Percentiles rank a stretch among this genome's conserved stretches.
Conservation (phyloP, 805 yeast species). For the Kazachstania psychrophila region DNA sequence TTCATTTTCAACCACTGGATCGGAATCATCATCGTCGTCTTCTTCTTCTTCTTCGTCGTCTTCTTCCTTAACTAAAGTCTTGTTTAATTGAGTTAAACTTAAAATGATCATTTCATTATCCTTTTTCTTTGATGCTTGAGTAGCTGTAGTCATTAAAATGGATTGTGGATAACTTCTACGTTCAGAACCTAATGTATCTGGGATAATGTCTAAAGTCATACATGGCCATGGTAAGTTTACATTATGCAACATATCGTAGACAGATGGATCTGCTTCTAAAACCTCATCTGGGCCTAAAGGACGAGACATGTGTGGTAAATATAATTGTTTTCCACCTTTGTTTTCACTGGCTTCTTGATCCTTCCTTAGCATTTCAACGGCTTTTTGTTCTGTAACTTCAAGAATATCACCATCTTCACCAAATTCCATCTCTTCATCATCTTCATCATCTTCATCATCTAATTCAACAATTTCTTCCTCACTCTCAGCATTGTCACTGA, state of each 20-base stretch:
- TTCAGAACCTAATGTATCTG: constrained; percentile 79
- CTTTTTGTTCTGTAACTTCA: constrained; percentile 30
- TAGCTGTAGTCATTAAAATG: constrained; percentile 78
- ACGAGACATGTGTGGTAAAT: constrained; percentile 78
- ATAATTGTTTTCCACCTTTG: constrained; percentile 39
- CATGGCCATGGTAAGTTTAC: constrained; percentile 97
- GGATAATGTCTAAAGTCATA: constrained; percentile 78
- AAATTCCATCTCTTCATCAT: constrained; percentile 23
- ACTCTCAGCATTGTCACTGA: constrained; percentile 87
- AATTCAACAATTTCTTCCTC: constrained; percentile 82
- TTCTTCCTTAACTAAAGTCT: constrained; percentile 80
- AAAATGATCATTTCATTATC: constrained; percentile 84
- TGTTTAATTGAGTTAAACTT: constrained; percentile 71
- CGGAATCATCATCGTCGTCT: constrained; percentile 61
- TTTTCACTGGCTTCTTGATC: constrained; percentile 32
- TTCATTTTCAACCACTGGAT: constrained; percentile 84
- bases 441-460: constrained; percentile 50
- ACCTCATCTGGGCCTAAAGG: constrained; percentile 95
- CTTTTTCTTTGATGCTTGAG: constrained; percentile 80
- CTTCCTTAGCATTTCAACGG: constrained; percentile 32
- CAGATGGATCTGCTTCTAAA: constrained; percentile 91
- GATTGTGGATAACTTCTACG: constrained; percentile 87
- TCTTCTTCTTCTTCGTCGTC: constrained; percentile 67
- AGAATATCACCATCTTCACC: constrained; percentile 30
- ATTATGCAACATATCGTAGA: constrained; percentile 92